A percentile compares a stretch with the other conserved stretches of the same genome.
These are phyloP conservation scores for Rhynchospora breviuscula DNA, from an alignment of 176 grass and related monocot genomes.

Conservation along the genomic window DNA sequence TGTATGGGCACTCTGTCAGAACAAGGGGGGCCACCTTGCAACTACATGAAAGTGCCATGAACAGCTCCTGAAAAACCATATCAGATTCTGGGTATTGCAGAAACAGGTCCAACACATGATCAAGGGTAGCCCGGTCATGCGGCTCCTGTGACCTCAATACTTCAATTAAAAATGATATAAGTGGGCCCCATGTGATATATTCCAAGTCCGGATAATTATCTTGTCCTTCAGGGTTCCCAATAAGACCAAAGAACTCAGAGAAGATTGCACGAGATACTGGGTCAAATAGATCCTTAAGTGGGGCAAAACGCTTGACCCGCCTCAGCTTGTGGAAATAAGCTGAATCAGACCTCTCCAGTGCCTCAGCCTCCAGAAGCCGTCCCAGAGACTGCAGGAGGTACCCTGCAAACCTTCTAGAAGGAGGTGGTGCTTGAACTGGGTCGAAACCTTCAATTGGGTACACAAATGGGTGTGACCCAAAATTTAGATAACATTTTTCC, in stretches of 20 bases:
- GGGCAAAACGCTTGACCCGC: constrained; percentile 66
- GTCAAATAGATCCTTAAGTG: constrained; percentile 56
- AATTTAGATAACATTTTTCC: constrained; percentile 72
- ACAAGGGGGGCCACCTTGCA: constrained; percentile 72
- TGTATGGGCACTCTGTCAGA: constrained; percentile 72
- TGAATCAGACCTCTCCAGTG: constrained; percentile 68
- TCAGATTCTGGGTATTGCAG: constrained; percentile 41
- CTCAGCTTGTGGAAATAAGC: constrained; percentile 81
- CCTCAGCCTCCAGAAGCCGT: constrained; percentile 57
- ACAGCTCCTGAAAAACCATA: constrained; percentile 56
- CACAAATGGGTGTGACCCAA: constrained; percentile 65
- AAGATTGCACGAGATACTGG: constrained; percentile 63
- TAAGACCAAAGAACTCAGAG: constrained; percentile 54
- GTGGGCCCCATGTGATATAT: constrained; percentile 61
- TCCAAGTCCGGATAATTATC: constrained; percentile 34
- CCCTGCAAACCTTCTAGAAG: constrained; percentile 27
- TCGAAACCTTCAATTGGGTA: constrained; percentile 66
- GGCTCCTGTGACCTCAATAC: constrained; percentile 55
- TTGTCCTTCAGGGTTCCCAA: constrained; percentile 24
- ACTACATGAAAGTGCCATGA: constrained; percentile 65
- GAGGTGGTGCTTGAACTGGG: constrained; percentile 55
- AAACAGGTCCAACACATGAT: constrained; percentile 70
- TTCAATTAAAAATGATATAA: constrained; percentile 50
- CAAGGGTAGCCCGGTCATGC: constrained; percentile 55
- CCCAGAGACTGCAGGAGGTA: constrained; percentile 67